Base-by-base conservation (phyloP, 1,284 basidiomycete genomes). In the Cutaneotrichosporon cavernicola region DNA sequence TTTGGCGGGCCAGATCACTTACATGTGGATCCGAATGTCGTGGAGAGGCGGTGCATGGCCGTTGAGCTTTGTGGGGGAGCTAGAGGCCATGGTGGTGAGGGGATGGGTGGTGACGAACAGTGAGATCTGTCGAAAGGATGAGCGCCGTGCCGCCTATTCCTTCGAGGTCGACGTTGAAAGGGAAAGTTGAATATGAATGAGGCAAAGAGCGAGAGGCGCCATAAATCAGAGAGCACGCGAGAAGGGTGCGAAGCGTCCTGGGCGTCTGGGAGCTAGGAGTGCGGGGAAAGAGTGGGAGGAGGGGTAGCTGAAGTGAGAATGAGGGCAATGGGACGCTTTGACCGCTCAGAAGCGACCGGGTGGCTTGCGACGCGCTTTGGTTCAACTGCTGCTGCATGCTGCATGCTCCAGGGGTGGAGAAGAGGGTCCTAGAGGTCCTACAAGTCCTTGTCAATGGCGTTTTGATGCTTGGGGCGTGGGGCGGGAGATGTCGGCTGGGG, bases 1-100 rank as follows among this genome's bases (percentile, higher is more conserved):
- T 14, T 6, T 9, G 18, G 34, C 11, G 18, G 5, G 32, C 26
- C 32, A 31, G 32, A 2, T 2, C 0, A 58, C 65, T 60, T 60
- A 69, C 68, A 69, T 69, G 61, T 69, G 68, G 55, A 69, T 67
- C 22, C 56, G 56, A 14, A 69, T 59, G 26, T 65, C 63, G 22
- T 65, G 60, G 9, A 65, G 60, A 4, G 64, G 60, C 13, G 64
- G 64, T 14, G 64, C 59, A 13, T 43, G 55, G 38, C 55, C 38
- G 36, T 43, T 38, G 13, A 56, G 36, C 38, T 56, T 56, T 38
- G 55, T 56, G 13, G 55, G 55, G 13, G 55, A 56, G 38, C 55
- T 56, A 14, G 55, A 43, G 5, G 55, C 55, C 55, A 56, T 56
- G 9, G 21, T 46, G 22, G 34, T 40, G 55, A 18, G 11, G 36